Conservation (phyloP, 306 rosid genomes). For the Alnus glutinosa region DNA sequence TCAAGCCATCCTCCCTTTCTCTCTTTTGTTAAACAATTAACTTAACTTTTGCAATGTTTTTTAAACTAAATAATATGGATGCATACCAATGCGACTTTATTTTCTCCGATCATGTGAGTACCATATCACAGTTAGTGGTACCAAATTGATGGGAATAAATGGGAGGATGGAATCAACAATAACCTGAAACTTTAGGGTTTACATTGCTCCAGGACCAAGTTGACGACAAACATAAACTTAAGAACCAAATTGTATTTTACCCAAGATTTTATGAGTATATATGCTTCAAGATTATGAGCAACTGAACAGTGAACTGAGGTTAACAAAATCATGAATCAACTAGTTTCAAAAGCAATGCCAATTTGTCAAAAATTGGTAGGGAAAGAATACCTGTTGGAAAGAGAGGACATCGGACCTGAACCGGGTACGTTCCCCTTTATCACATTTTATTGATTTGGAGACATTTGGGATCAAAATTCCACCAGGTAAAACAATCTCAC, state of each 20-base stretch:
- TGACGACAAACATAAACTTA: neutral
- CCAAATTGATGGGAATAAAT: neutral
- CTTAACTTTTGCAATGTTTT: no score
- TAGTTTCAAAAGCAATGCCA: neutral
- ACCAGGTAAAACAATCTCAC: constrained; percentile 76
- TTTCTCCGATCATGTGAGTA: no score
- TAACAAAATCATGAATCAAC: neutral
- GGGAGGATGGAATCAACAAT: no score
- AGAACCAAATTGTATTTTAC: neutral
- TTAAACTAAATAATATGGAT: no score
- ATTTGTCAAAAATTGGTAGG: constrained; percentile 4
- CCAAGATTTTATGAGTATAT: neutral
- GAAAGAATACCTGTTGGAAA: constrained; percentile 80
- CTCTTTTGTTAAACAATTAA: no score
- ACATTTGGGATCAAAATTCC: constrained; percentile 73
- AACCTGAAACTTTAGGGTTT: no score
- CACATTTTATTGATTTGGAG: constrained; percentile 83
- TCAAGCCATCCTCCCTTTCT: neutral
- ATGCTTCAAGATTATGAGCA: neutral
- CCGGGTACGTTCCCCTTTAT: constrained; percentile 93
- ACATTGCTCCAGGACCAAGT: no score
- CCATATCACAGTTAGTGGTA: neutral
- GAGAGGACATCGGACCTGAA: constrained; percentile 95
- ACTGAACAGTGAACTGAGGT: neutral
- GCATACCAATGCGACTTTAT: no score